These are phyloP conservation scores for Pichia californica DNA, from an alignment of 805 yeast genomes.

Conservation along the genomic window DNA sequence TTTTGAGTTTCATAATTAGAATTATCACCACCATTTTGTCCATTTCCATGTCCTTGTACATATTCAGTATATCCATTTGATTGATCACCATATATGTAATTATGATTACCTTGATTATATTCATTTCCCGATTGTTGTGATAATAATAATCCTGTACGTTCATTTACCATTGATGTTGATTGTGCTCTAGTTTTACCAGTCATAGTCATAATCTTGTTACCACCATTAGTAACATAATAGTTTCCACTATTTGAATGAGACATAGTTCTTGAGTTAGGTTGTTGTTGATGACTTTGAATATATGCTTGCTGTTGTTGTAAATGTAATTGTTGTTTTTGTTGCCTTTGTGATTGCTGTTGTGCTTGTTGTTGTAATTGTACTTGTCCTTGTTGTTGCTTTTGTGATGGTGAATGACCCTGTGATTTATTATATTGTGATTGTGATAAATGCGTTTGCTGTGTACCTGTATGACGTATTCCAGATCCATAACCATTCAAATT, in stretches of 20 bases:
- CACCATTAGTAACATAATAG: not conserved
- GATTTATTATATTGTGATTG: conserved; percentile 10
- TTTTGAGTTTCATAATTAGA: not conserved
- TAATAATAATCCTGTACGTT: conserved; percentile 7
- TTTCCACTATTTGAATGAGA: conserved; percentile 2
- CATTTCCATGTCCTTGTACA: not conserved
- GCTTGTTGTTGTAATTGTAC: conserved; percentile 12
- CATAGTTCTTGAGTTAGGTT: not conserved
- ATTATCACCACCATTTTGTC: not conserved
- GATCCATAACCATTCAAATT: conserved; percentile 76
- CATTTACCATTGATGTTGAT: conserved; percentile 4
- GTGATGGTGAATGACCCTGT: conserved; percentile 11
- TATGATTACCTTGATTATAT: not conserved
- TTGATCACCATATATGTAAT: too few relatives aligned
- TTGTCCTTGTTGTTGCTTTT: conserved; percentile 9
- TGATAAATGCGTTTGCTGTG: conserved; percentile 10
- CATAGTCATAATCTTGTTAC: not conserved
- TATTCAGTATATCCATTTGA: not conserved
- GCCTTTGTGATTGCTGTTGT: too few relatives aligned
- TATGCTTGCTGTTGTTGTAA: conserved; percentile 1
- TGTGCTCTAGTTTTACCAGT: conserved; percentile 1
- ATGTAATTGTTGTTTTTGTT: conserved; percentile 4
- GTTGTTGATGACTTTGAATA: not conserved
- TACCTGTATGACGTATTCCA: conserved; percentile 11
- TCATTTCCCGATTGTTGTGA: not conserved